Base-by-base conservation (phyloP, 805 yeast genomes). In the Candida chauliodis region DNA sequence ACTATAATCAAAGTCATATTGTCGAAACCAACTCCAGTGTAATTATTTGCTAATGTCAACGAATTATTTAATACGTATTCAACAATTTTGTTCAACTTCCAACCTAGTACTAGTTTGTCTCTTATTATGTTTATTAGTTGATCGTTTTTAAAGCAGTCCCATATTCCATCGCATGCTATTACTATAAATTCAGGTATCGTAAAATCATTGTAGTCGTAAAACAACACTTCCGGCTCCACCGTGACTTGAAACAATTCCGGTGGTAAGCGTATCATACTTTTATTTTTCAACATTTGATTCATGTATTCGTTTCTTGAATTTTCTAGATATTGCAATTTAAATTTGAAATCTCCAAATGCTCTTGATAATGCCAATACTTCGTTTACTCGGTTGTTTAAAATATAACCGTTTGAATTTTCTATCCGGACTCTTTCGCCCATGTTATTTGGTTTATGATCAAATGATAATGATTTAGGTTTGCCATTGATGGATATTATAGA, bases 1-100 rank as follows among this genome's bases (percentile, higher is more conserved):
- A 84, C 71, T 5, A 84, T 73, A n/a, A 81, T 71, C 14, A 82
- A 63, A 0, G 90, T 83, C 91, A 84, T 84, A 52, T 84, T 84
- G 56, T 84, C 95, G 49, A 81, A 84, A 1, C 95, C 95, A 18
- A 83, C 75, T 2, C 93, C 93, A 0, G 91, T 84, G 21, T 74
- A 69, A 24, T 82, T 79, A 47, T 81, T 76, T 1, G 91, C 90
- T 74, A 79, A 76, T 5, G 77, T 71, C 36, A 84, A 71, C 40
- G 88, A 79, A 44, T 76, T 79, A 46, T 82, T 85, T 38, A 84
- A 58, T 2, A 84, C 56, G 39, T 71, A 69, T 36, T 79, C 81
- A 14, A 75, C 69, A 16, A 83, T 79, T 31, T 75, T 78, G 30
- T 79, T 76, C 16, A 83, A 56, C 41, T 68, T 72, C 59, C 78